Evolutionary conservation across 306 rosid species (phyloP).

Genomic region (Dryas octopetala): DNA sequence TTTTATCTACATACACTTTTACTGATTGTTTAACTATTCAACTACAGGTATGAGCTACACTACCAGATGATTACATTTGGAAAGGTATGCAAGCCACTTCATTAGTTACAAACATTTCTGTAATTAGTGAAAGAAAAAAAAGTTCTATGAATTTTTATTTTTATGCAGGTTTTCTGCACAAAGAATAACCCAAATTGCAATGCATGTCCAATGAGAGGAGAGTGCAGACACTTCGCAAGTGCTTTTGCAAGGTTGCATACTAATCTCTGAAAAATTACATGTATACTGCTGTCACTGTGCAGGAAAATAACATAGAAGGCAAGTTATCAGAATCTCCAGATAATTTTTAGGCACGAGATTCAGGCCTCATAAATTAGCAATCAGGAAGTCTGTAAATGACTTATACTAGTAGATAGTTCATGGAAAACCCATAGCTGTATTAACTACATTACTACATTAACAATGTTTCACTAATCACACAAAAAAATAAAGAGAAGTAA

Average conservation of each 20-base stretch:
- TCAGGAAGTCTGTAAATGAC: conserved; percentile 11
- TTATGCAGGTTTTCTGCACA: conserved; percentile 89
- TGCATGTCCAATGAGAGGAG: conserved; percentile 99
- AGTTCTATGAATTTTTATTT: conserved; percentile 24
- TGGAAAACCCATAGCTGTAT: not conserved
- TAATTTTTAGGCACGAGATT: conserved; percentile 2
- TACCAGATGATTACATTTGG: conserved; percentile 98
- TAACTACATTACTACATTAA: not conserved
- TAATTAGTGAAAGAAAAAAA: conserved; percentile 16
- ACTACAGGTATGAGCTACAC: conserved; percentile 85
- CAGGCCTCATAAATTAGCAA: conserved; percentile 21
- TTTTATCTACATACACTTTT: conserved; percentile 21
- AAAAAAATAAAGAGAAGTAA: not conserved
- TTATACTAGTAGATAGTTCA: conserved; percentile 18
- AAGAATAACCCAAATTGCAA: conserved; percentile 90
- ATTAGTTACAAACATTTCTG: not conserved
- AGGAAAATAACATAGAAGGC: not conserved
- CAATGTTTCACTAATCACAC: not conserved
- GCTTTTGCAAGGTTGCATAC: conserved; percentile 91
- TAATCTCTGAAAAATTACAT: conserved; percentile 15
- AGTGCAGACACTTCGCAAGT: conserved; percentile 96
- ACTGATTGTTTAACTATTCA: conserved; percentile 35
- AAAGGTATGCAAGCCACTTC: conserved; percentile 50
- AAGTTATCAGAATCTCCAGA: not conserved
- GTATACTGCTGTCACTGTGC: conserved; percentile 16